Evolutionary conservation across 352 stramenopile species (phyloP).

Genomic region (Globisporangium irregulare): DNA sequence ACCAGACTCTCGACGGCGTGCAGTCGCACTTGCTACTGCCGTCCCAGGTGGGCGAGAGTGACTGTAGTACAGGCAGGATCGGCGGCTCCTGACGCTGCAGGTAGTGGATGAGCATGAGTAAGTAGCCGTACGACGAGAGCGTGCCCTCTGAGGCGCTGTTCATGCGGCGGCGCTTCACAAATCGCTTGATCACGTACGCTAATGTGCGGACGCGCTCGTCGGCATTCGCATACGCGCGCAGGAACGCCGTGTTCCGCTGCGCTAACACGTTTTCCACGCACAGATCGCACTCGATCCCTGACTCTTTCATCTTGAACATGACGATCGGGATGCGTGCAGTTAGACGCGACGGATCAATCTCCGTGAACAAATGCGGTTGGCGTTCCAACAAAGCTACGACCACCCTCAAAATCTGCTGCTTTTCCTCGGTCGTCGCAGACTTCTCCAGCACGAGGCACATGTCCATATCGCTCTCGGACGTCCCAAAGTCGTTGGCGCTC

Average conservation of each 20-base stretch:
- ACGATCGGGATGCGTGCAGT: slow-evolving; percentile 98
- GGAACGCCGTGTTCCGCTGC: slow-evolving; percentile 95
- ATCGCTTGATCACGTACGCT: slow-evolving; percentile 82
- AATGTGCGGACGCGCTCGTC: slow-evolving; percentile 73
- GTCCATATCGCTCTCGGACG: slow-evolving; percentile 89
- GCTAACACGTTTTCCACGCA: slow-evolving; percentile 97
- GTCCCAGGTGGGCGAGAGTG: slow-evolving; percentile 56
- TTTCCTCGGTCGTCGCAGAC: slow-evolving; percentile 42
- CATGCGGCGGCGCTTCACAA: slow-evolving; percentile 80
- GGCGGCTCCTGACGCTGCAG: slow-evolving; percentile 71
- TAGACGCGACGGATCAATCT: slow-evolving; percentile 75
- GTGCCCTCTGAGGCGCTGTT: slow-evolving; percentile 81
- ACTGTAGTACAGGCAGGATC: slow-evolving; percentile 73
- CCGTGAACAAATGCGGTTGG: slow-evolving; percentile 61
- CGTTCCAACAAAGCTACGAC: slow-evolving; percentile 54
- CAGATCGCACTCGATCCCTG: slow-evolving; percentile 72
- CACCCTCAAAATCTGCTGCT: slow-evolving; percentile 63
- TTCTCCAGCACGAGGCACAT: slow-evolving; percentile 87
- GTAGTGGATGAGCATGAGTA: slow-evolving; percentile 85
- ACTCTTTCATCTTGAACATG: slow-evolving; percentile 91
- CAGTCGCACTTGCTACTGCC: slow-evolving; percentile 31
- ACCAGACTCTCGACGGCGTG: slow-evolving; percentile 17
- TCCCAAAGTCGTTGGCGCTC: slow-evolving; percentile 97
- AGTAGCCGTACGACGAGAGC: slow-evolving; percentile 80
- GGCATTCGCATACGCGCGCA: slow-evolving; percentile 90